A percentile compares a stretch with the other conserved stretches of the same genome.
Conservation (phyloP, 2,329 filamentous ascomycete genomes). For the Fusarium continuum region DNA sequence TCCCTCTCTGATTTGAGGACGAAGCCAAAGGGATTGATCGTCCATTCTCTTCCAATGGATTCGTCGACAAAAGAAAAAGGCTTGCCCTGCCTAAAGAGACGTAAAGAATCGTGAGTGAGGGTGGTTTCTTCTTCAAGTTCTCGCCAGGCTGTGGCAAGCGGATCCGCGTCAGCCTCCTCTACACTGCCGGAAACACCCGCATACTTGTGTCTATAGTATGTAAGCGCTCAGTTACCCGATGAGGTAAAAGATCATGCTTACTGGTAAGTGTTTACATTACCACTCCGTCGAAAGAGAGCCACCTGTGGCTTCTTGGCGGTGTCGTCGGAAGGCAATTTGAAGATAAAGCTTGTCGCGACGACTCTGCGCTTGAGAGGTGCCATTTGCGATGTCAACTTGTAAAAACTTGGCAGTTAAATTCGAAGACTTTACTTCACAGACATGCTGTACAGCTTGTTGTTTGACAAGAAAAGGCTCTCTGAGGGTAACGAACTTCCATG, state of each 20-base stretch:
- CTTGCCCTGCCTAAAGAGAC: conserved; percentile 65
- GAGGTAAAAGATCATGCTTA: conserved; percentile 46
- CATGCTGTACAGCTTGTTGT: neutral
- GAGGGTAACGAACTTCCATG: neutral
- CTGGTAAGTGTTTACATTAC: conserved; percentile 68
- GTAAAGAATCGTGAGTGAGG: conserved; percentile 57
- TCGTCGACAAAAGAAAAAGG: conserved; percentile 66
- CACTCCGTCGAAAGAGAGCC: conserved; percentile 70
- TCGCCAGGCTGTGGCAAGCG: conserved; percentile 67
- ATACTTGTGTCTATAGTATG: conserved; percentile 58
- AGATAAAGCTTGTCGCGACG: conserved; percentile 62
- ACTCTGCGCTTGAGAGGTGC: conserved; percentile 44
- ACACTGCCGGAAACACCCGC: conserved; percentile 71
- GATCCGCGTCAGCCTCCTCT: conserved; percentile 60
- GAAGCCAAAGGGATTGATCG: conserved; percentile 70
- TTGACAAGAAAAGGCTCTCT: neutral
- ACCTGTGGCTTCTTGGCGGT: conserved; percentile 55
- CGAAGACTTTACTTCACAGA: neutral
- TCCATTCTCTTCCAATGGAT: conserved; percentile 66
- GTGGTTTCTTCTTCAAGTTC: conserved; percentile 71
- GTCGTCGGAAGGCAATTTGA: conserved; percentile 54
- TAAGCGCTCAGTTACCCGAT: neutral
- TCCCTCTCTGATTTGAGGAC: conserved; percentile 52
- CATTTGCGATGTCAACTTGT: conserved; percentile 30
- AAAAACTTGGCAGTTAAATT: neutral